phyloP scores from a whole-genome alignment of 2,329 filamentous ascomycete genomes.

The Exophiala bonariae region DNA sequence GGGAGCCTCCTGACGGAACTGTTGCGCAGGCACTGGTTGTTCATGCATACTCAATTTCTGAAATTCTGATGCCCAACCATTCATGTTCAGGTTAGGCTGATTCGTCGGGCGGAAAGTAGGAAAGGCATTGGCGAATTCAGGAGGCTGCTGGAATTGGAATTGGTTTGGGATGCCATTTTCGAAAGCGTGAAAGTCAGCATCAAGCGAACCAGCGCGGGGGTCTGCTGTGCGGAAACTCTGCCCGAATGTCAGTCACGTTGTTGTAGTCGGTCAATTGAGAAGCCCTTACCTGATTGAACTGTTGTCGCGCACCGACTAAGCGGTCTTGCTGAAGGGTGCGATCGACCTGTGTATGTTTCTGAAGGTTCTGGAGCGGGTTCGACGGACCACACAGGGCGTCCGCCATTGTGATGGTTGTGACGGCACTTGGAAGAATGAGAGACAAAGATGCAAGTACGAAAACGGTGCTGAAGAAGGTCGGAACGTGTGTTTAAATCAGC shows the following conservation, averaged over 20 bases:
- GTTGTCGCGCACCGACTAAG: slow-evolving; percentile 51
- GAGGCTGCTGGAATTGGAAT: slow-evolving; percentile 32
- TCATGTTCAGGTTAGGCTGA: slow-evolving; percentile 28
- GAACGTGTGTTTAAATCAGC: too few species aligned
- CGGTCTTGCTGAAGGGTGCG: slow-evolving; percentile 73
- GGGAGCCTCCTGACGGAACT: slow-evolving; percentile 42
- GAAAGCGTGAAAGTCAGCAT: slow-evolving; percentile 70
- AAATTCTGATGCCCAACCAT: slow-evolving; percentile 48
- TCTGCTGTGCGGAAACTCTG: slow-evolving; percentile 65
- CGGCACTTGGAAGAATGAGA: too few species aligned
- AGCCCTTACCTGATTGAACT: slow-evolving; percentile 54
- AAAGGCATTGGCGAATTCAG: slow-evolving; percentile 20
- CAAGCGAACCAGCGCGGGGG: slow-evolving; percentile 55
- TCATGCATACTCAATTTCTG: slow-evolving; percentile 45
- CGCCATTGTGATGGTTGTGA: slow-evolving; percentile 52
- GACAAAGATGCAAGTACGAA: too few species aligned
- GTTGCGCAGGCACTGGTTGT: slow-evolving; percentile 49
- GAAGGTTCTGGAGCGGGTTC: slow-evolving; percentile 71
- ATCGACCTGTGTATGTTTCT: slow-evolving; percentile 68
- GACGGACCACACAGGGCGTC: slow-evolving; percentile 73
- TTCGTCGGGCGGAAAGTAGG: slow-evolving; percentile 27
- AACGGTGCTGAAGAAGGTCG: too few species aligned
- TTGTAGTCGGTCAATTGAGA: slow-evolving; percentile 6
- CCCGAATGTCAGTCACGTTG: neutral
- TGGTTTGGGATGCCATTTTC: slow-evolving; percentile 49